Percentiles rank a stretch among this genome's conserved stretches.
Conservation (phyloP, 202 grass and related monocot genomes). For the Setaria viridis region DNA sequence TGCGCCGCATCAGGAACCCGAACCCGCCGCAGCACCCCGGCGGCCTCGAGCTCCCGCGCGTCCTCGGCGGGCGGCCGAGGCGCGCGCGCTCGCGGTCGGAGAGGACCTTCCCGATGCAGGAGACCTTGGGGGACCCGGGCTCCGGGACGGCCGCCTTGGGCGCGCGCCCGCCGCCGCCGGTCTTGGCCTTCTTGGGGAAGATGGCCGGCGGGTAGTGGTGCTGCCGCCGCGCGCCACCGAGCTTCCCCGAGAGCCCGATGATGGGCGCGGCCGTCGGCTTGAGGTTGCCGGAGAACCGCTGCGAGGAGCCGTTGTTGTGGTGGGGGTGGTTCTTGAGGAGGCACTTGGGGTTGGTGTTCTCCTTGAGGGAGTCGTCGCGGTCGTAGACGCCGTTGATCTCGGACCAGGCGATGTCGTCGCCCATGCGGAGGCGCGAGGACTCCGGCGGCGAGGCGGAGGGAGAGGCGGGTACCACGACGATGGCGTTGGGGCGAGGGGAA, state of each 20-base stretch:
- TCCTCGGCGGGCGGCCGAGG: too few relatives aligned
- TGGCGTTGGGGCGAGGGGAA: neutral
- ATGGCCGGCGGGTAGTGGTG: too few relatives aligned
- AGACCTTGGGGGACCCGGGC: too few relatives aligned
- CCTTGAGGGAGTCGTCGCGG: constrained; percentile 84
- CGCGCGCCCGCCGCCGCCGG: too few relatives aligned
- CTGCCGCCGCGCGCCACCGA: constrained; percentile 27
- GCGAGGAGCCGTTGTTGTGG: constrained; percentile 34
- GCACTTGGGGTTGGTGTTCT: constrained; percentile 88
- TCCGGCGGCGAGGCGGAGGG: constrained; percentile 33
- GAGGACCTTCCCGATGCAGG: too few relatives aligned
- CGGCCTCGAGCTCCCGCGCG: too few relatives aligned
- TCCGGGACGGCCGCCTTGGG: neutral
- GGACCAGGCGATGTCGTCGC: constrained; percentile 70
- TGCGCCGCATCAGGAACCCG: too few relatives aligned
- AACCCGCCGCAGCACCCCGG: too few relatives aligned
- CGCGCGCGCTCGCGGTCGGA: too few relatives aligned
- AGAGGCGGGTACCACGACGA: neutral
- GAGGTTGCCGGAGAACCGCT: constrained; percentile 71
- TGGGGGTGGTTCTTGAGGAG: constrained; percentile 42
- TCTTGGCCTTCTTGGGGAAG: too few relatives aligned
- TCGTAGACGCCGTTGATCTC: constrained; percentile 74
- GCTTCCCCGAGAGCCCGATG: constrained; percentile 67
- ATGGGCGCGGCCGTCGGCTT: constrained; percentile 64
- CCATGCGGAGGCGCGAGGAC: constrained; percentile 44